Conservation (phyloP, 768 basidiomycete genomes). For the Lactifluus piperatus region DNA sequence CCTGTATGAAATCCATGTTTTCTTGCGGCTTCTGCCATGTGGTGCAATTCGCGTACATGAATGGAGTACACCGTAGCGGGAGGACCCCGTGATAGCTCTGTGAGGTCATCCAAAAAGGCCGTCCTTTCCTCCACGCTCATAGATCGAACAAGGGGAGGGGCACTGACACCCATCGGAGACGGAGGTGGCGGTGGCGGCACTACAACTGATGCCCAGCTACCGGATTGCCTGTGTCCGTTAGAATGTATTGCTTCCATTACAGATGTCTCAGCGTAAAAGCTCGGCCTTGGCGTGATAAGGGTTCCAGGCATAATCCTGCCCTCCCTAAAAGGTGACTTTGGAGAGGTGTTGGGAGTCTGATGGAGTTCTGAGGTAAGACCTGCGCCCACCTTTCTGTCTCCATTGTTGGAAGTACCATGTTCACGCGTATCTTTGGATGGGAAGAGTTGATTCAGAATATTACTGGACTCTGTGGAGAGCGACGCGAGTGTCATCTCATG, state of each 20-base stretch:
- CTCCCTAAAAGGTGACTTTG: constrained; percentile 2
- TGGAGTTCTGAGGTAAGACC: neutral
- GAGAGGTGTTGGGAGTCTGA: neutral
- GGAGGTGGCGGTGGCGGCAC: neutral
- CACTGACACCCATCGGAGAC: neutral
- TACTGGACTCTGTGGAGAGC: constrained; percentile 38
- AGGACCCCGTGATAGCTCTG: constrained; percentile 12
- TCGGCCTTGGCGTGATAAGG: constrained; percentile 8
- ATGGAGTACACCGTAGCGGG: constrained; percentile 17
- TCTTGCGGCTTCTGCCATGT: constrained; percentile 9
- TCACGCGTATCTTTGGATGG: constrained; percentile 36
- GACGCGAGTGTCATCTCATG: constrained; percentile 41
- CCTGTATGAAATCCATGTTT: constrained; percentile 18
- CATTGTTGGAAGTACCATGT: constrained; percentile 23
- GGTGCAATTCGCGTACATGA: constrained; percentile 7
- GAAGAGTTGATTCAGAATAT: constrained; percentile 38
- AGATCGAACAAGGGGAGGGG: constrained; percentile 5
- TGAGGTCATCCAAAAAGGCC: constrained; percentile 16
- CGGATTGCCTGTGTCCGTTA: neutral
- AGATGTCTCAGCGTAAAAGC: constrained; percentile 5
- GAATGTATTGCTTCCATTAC: neutral
- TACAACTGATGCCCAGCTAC: neutral
- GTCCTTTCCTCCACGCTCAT: constrained; percentile 18
- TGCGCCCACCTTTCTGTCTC: neutral
- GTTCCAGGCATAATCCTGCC: constrained; percentile 20